These are phyloP conservation scores for Amanita subjunquillea DNA, from an alignment of 768 basidiomycete genomes.

Conservation along the genomic window DNA sequence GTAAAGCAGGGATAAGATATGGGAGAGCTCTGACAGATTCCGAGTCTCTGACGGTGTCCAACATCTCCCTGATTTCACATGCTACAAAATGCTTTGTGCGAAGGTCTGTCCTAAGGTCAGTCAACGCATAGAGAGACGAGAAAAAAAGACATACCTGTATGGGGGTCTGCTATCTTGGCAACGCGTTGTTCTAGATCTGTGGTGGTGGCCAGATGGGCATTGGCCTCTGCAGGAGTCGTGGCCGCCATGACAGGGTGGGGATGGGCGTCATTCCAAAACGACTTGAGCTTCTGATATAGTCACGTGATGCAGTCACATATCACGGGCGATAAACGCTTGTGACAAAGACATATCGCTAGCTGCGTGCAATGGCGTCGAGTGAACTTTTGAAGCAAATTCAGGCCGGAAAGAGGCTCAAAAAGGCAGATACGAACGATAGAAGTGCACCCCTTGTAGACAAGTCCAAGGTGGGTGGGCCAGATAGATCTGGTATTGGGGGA, in stretches of 20 bases:
- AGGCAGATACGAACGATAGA: slow-evolving; percentile 73
- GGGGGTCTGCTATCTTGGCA: slow-evolving; percentile 66
- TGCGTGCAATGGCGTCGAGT: slow-evolving; percentile 50
- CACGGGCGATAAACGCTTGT: background rate
- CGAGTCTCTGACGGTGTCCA: slow-evolving; percentile 69
- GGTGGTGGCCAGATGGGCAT: slow-evolving; percentile 23
- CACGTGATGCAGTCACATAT: slow-evolving; percentile 1
- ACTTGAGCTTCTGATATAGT: background rate
- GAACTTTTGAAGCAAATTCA: slow-evolving; percentile 78
- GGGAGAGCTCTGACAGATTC: slow-evolving; percentile 64
- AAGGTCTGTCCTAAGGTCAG: slow-evolving; percentile 37
- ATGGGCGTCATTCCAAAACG: background rate
- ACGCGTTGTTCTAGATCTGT: slow-evolving; percentile 64
- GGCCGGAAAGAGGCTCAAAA: slow-evolving; percentile 73
- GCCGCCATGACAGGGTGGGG: slow-evolving; percentile 18
- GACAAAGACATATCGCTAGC: background rate
- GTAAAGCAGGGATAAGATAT: slow-evolving; percentile 61
- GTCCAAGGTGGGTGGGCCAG: slow-evolving; percentile 29
- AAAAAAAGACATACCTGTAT: slow-evolving; percentile 38
- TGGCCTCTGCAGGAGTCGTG: slow-evolving; percentile 23
- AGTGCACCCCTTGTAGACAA: slow-evolving; percentile 56
- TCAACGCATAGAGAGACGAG: background rate
- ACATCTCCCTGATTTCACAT: slow-evolving; percentile 69
- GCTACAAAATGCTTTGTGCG: slow-evolving; percentile 62
- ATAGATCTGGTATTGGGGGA: slow-evolving; percentile 14